Evolutionary conservation across 306 rosid species (phyloP), one percentile per base, ranked within the genome.

Genomic region (Lathyrus oleraceus): DNA sequence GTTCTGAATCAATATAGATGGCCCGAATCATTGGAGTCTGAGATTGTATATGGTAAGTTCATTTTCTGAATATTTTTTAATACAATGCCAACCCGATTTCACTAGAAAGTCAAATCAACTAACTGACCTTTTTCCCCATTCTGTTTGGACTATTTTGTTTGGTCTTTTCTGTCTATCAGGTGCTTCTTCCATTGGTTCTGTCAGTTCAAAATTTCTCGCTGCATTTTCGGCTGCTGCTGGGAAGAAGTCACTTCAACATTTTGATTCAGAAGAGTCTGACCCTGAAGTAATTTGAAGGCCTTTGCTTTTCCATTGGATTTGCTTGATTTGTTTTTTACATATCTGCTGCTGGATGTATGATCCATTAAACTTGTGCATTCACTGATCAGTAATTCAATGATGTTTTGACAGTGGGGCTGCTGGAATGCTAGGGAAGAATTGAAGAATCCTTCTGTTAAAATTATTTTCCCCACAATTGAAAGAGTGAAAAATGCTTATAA

Each of bases 191-290:
- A 85, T 90, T 77, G 93, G 96, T 69, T 80, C 96, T 62, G 16
- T 87, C 81, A 81, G 80, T 75, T 80, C 85, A 80, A 83, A 76
- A 62, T 87, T 90, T 70, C 76, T 87, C 69, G 91, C 96, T 53
- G 81, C 87, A 70, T 90, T 90, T 78, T 85, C 96, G 20, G 87
- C 89, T 42, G 91, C 93, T 77, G 88, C 85, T 74, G 96, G 96
- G 70, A 87, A 87, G 78, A 87, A 76, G 72, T 84, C 93, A 30
- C 65, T 72, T 58, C 86, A 80, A 51, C 86, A 54, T 69, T 85
- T 90, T 67, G 93, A 87, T 58, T 90, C 96, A 36, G 91, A 87
- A 64, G 96, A 90, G 81, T 90, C 93, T 73, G 93, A 90, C 81
- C 93, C 93, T 25, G 93, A 85, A 84, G 93, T 90, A 70, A 67